Evolutionary conservation across 345 rosid species (phyloP).

Genomic region (Erucastrum elatum): DNA sequence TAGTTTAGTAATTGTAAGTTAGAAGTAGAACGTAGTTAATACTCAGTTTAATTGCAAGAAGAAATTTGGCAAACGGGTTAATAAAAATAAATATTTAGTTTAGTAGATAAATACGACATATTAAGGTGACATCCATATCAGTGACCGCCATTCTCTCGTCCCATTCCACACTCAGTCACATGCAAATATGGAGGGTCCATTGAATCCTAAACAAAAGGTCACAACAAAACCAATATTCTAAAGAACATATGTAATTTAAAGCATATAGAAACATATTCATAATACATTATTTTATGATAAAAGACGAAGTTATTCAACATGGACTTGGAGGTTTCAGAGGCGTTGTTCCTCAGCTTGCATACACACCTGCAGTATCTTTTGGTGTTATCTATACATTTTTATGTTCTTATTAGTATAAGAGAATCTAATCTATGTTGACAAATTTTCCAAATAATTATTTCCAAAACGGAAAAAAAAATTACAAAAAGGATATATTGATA

Average conservation of each 20-base stretch:
- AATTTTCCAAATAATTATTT: constrained; percentile 2
- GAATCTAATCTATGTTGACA: constrained; percentile 38
- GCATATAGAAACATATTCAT: neutral
- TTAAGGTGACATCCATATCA: constrained; percentile 32
- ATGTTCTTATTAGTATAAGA: constrained; percentile 32
- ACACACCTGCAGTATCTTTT: constrained; percentile 44
- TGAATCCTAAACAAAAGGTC: constrained; percentile 40
- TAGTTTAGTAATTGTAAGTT: neutral
- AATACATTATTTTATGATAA: constrained; percentile 5
- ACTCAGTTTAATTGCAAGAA: neutral
- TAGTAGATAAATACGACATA: constrained; percentile 22
- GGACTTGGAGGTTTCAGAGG: constrained; percentile 38
- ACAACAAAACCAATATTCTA: constrained; percentile 35
- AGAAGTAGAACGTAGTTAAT: neutral
- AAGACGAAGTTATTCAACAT: constrained; percentile 30
- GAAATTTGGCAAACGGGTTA: neutral
- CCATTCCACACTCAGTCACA: constrained; percentile 41
- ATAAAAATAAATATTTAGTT: neutral
- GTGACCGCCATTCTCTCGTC: constrained; percentile 36
- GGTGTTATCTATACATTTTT: constrained; percentile 34
- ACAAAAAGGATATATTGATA: neutral
- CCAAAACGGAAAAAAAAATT: neutral
- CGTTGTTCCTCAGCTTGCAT: constrained; percentile 40
- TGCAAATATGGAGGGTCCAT: constrained; percentile 45
- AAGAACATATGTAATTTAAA: constrained; percentile 22